Conservation (phyloP, 106 monocot species). For the Dactylorhiza incarnata region DNA sequence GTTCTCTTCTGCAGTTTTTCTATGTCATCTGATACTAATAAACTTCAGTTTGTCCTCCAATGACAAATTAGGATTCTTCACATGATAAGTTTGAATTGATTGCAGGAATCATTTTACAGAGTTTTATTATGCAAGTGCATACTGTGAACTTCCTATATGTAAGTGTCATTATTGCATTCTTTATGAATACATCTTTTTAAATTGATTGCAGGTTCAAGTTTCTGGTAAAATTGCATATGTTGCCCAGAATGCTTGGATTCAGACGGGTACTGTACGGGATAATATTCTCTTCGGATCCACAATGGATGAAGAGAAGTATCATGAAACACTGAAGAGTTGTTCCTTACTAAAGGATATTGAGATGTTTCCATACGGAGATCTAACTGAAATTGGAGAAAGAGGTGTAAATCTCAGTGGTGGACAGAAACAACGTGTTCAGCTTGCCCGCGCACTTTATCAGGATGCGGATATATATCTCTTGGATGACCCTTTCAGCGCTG, state of each 20-base stretch:
- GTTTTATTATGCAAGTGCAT: neutral
- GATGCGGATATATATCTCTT: slow-evolving; percentile 93
- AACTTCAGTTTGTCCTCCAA: too few relatives aligned
- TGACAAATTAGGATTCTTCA: too few relatives aligned
- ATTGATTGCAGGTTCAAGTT: slow-evolving; percentile 57
- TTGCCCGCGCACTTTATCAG: slow-evolving; percentile 88
- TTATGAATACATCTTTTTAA: neutral
- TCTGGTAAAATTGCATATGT: slow-evolving; percentile 84
- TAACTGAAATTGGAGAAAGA: slow-evolving; percentile 95
- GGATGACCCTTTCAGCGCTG: slow-evolving; percentile 98
- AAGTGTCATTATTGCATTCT: neutral
- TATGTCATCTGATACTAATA: too few relatives aligned
- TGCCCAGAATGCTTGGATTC: slow-evolving; percentile 94
- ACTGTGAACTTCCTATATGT: neutral
- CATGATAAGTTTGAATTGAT: neutral
- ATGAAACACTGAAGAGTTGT: slow-evolving; percentile 66
- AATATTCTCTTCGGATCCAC: slow-evolving; percentile 80
- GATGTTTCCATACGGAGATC: slow-evolving; percentile 74
- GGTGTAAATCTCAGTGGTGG: slow-evolving; percentile 98
- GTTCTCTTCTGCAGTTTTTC: too few relatives aligned
- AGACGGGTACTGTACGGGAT: slow-evolving; percentile 71
- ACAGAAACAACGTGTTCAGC: slow-evolving; percentile 94
- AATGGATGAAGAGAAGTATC: slow-evolving; percentile 64
- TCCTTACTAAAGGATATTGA: slow-evolving; percentile 89
- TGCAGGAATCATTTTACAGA: too few relatives aligned